Conservation (phyloP, 2,329 filamentous ascomycete genomes). For the Stachybotrys echinatus region DNA sequence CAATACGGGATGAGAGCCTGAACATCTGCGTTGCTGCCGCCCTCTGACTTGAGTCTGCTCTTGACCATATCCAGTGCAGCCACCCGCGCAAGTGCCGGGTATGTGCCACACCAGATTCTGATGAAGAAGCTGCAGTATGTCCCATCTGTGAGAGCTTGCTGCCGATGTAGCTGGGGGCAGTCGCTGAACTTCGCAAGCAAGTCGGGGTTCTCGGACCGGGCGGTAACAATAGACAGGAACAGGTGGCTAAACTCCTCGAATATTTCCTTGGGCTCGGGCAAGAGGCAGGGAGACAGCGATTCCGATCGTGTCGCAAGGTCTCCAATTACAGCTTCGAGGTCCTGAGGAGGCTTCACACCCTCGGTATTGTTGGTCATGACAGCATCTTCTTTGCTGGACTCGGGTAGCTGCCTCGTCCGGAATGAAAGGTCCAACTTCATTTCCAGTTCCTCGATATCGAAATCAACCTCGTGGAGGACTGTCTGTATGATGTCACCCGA, state of each 20-base stretch:
- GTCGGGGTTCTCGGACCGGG: conserved; percentile 30
- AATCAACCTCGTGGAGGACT: conserved; percentile 60
- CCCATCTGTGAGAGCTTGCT: conserved; percentile 51
- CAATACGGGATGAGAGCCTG: conserved; percentile 82
- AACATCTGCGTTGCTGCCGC: conserved; percentile 54
- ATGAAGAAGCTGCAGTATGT: conserved; percentile 73
- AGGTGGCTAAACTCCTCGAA: conserved; percentile 55
- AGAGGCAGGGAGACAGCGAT: conserved; percentile 45
- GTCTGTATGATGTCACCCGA: conserved; percentile 59
- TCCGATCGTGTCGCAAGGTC: conserved; percentile 30
- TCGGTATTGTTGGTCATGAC: conserved; percentile 20
- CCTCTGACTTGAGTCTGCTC: conserved; percentile 45
- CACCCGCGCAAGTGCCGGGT: conserved; percentile 62
- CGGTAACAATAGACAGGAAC: conserved; percentile 49
- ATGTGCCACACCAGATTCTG: conserved; percentile 67
- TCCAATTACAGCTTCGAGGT: conserved; percentile 33
- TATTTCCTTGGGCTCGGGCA: conserved; percentile 41
- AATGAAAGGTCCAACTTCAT: conserved; percentile 68
- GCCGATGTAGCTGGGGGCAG: conserved; percentile 47
- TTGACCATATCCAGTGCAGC: conserved; percentile 64
- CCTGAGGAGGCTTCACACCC: conserved; percentile 22
- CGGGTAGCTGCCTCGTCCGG: conserved; percentile 48
- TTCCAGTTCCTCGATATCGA: conserved; percentile 72
- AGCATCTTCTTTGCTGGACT: conserved; percentile 42
- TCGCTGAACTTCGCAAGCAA: conserved; percentile 48